Conservation (phyloP, 345 rosid species). For the Firmiana major region DNA sequence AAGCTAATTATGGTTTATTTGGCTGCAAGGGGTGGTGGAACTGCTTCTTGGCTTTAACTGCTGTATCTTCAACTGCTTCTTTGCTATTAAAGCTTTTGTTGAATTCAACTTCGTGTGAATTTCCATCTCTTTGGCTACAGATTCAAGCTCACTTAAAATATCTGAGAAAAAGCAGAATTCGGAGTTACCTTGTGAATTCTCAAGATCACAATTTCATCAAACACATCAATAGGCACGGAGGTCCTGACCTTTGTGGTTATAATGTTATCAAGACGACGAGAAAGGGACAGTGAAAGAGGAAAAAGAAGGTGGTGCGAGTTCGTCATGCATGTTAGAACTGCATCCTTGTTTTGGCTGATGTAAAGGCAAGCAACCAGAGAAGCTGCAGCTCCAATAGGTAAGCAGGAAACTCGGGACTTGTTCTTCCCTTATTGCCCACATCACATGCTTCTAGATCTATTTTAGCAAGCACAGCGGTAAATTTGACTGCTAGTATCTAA, state of each 20-base stretch:
- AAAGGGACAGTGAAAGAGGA: not conserved
- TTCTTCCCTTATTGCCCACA: not conserved
- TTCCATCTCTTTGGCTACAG: not conserved
- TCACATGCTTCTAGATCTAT: not conserved
- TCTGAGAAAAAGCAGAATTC: not conserved
- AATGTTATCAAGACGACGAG: not conserved
- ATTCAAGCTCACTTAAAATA: not conserved
- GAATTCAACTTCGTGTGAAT: not conserved
- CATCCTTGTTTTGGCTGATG: not conserved
- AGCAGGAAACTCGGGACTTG: not conserved
- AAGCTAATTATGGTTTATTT: not conserved
- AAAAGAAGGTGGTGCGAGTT: not conserved
- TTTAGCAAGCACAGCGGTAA: not conserved
- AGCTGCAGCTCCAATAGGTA: not conserved
- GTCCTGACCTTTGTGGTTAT: not conserved
- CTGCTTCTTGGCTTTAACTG: not conserved
- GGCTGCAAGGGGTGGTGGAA: not conserved
- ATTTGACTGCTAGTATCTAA: not conserved
- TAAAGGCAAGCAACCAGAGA: not conserved
- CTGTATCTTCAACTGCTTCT: not conserved
- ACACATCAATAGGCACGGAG: not conserved
- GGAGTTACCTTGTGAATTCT: not conserved
- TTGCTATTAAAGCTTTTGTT: not conserved
- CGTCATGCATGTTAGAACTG: not conserved
- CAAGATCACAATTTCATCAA: not conserved